phyloP scores from a whole-genome alignment of 345 rosid genomes.

The Aquilaria yunnanensis region DNA sequence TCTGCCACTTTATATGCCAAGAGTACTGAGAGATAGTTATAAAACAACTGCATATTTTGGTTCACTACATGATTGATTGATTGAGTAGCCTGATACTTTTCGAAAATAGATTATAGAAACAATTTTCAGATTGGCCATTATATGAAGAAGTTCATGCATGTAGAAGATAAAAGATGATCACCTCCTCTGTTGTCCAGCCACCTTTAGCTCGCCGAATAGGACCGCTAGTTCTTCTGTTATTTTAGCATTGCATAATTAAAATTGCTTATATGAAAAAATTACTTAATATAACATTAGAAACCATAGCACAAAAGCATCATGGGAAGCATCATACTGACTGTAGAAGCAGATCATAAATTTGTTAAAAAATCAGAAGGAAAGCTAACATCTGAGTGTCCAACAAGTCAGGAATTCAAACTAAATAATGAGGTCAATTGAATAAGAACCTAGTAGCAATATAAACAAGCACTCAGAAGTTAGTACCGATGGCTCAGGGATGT shows the following conservation, averaged over 20 bases:
- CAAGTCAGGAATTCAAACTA: no score
- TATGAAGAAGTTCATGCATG: no score
- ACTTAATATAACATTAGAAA: not conserved
- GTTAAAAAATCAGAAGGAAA: not conserved
- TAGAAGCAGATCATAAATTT: no score
- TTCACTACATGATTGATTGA: not conserved
- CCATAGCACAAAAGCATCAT: not conserved
- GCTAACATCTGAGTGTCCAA: not conserved
- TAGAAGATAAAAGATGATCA: conserved; percentile 7
- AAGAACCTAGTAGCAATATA: not conserved
- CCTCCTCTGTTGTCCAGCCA: conserved; percentile 98
- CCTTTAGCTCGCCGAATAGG: conserved; percentile 98
- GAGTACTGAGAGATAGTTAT: no score
- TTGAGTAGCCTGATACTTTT: not conserved
- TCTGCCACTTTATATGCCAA: no score
- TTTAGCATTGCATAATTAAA: conserved; percentile 9
- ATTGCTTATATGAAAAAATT: conserved; percentile 4
- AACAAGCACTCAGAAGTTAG: not conserved
- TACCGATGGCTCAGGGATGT: conserved; percentile 64
- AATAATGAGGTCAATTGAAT: not conserved
- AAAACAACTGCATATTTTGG: no score
- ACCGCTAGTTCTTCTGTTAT: conserved; percentile 86
- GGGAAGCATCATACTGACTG: not conserved
- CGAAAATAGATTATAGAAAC: no score
- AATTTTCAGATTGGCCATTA: no score